A percentile compares a stretch with the other conserved stretches of the same genome.
These are phyloP conservation scores for Gymnopus androsaceus DNA, from an alignment of 1,284 basidiomycete genomes.

Conservation along the genomic window DNA sequence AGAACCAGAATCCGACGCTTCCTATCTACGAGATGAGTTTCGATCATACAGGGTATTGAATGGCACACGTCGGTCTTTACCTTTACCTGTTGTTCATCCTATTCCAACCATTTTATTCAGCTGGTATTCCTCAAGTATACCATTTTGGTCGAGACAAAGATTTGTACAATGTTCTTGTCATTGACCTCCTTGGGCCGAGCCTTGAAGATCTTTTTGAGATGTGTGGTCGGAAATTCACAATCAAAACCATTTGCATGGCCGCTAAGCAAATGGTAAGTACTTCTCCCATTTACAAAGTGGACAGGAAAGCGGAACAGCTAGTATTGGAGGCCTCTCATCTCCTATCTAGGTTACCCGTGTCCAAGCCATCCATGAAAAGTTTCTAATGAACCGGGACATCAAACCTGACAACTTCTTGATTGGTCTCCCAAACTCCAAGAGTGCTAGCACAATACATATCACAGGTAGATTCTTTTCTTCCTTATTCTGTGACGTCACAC, in stretches of 20 bases:
- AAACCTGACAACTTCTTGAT: slow-evolving; percentile 99
- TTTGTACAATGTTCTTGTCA: slow-evolving; percentile 95
- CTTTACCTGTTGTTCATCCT: slow-evolving; percentile 14
- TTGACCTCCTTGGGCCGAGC: slow-evolving; percentile 94
- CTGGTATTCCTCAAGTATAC: slow-evolving; percentile 95
- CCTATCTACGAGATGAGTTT: slow-evolving; percentile 96
- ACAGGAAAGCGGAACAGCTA: neutral
- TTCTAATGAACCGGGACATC: slow-evolving; percentile 98
- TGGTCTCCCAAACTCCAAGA: slow-evolving; percentile 91
- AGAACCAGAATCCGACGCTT: slow-evolving; percentile 97
- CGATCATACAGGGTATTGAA: slow-evolving; percentile 94
- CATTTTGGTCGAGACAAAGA: slow-evolving; percentile 99
- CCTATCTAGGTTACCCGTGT: slow-evolving; percentile 90
- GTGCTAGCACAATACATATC: slow-evolving; percentile 87
- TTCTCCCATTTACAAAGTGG: neutral
- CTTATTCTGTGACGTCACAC: neutral
- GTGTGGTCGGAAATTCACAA: slow-evolving; percentile 95
- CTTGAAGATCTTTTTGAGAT: slow-evolving; percentile 98
- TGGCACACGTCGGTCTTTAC: slow-evolving; percentile 76
- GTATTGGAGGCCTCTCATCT: too few relatives aligned
- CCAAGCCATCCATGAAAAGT: slow-evolving; percentile 97
- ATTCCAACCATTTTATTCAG: slow-evolving; percentile 42
- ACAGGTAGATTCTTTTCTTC: slow-evolving; percentile 61
- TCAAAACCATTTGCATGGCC: slow-evolving; percentile 98
- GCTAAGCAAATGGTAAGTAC: slow-evolving; percentile 97